Percentiles rank a stretch among this genome's conserved stretches.
phyloP scores from a whole-genome alignment of 1,284 basidiomycete genomes.

The Bjerkandera adusta region DNA sequence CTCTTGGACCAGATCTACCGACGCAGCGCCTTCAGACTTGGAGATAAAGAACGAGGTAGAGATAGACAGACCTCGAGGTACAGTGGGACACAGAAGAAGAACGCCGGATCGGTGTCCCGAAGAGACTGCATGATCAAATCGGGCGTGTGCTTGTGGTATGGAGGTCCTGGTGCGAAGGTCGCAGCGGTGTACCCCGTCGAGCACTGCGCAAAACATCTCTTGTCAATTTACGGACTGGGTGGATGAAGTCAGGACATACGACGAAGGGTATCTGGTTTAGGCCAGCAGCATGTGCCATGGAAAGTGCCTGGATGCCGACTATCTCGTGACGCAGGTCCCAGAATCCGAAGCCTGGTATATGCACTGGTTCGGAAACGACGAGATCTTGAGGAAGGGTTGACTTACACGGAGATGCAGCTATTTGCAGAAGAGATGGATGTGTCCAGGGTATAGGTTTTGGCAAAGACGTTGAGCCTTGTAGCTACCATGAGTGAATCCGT shows the following conservation, averaged over 20 bases:
- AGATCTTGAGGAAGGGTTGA: not conserved
- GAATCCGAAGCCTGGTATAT: not conserved
- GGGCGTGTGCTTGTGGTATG: not conserved
- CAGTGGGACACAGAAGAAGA: conserved; percentile 22
- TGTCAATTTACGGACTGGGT: not conserved
- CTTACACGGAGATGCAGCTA: not conserved
- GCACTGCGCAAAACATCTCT: not conserved
- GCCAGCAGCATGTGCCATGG: conserved; percentile 1
- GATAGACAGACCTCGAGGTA: conserved; percentile 16
- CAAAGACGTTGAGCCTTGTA: not conserved
- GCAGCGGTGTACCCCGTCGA: not conserved
- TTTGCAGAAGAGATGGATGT: not conserved
- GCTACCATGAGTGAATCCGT: no score
- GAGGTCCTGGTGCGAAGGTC: not conserved
- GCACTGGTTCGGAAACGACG: not conserved
- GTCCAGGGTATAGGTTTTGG: conserved; percentile 2
- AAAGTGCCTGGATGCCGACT: not conserved
- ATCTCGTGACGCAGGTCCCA: not conserved
- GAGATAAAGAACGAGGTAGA: not conserved
- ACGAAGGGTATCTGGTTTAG: not conserved
- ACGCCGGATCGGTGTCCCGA: not conserved
- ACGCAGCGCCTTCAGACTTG: not conserved
- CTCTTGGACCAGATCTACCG: conserved; percentile 8
- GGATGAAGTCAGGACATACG: not conserved
- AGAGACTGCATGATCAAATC: not conserved